Base-by-base conservation (phyloP, 2,329 filamentous ascomycete genomes). In the Paecilomyces dactylethromorphus region DNA sequence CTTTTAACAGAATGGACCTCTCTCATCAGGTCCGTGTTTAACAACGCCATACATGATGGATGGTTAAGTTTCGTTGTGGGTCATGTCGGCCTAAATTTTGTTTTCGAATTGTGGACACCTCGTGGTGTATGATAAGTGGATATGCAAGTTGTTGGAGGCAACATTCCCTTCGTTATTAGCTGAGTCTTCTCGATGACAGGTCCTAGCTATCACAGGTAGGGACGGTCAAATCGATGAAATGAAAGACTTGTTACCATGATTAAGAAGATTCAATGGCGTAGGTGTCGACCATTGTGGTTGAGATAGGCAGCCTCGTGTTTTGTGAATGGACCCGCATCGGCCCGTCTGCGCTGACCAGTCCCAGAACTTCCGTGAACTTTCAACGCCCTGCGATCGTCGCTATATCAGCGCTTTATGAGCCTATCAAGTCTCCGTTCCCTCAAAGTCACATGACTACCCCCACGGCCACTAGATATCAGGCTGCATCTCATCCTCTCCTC, bases 401-500 rank as follows among this genome's bases (percentile, higher is more conserved):
- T 52, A 21, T 29, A 24, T 52, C 21, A 13, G 26, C 50, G 21
- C 50, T 13, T 52, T 21, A 21, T 15, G 50, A 45, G 8, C 39
- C 39, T 18, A 39, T 39, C 8, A 39, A n/a, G 35, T 2, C 35
- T 13, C 35, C n/a, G 35, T 15, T 39, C 15, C n/a, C n/a, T 18
- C 49, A 22, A 24, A 21, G 56, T 60, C 61, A 59, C 56, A 61
- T 62, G 55, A 66, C 58, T 58, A 58, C 55, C 59, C 59, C 58
- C 58, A 59, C 57, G 56, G 56, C n/a, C 18, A 45, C 60, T 57
- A 54, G 56, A 62, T 71, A 76, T 73, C 77, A 76, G 33, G 39
- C 55, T 29, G 77, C 76, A 76, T 76, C 69, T 62, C 66, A 65
- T 69, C 73, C 73, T 63, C 68, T 61, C 59, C 60, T 61, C 60